Base-by-base conservation (phyloP, 2,329 filamentous ascomycete genomes). In the Didymella lethalis region DNA sequence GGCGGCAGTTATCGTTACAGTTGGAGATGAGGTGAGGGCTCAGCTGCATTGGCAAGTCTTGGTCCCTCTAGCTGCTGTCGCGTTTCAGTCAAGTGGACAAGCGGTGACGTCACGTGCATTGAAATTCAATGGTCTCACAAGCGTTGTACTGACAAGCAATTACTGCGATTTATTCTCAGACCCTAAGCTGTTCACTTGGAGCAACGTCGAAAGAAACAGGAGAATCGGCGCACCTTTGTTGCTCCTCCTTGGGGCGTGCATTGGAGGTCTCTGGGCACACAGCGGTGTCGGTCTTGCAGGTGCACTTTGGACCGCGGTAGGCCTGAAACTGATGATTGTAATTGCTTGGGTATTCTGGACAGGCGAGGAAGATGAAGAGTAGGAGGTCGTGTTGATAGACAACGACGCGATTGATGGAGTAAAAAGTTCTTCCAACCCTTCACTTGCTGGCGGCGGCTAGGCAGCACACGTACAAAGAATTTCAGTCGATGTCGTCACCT, bases 151-250 rank as follows among this genome's bases (percentile, higher is more conserved):
- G 59, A 94, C 91, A 1, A 92, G 89, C 72, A 88, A 91, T 62
- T 94, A 93, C 79, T 93, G 90, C 71, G 91, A 94, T 73, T 71
- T 94, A 20, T 92, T 92, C 66, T 90, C 88, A 1, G 90, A 92
- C 68, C 78, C 81, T 10, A 79, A 80, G 8, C 61, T 87, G n/a
- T 74, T 85, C 4, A 74, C 73, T 0, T 59, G 74, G 12, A 68
- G 74, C 2, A 84, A 86, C 55, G 73, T 80, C 0, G 84, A 87
- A 70, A 76, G 85, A 48, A 85, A 86, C 70, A 77, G 83, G 48
- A 77, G 85, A 45, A 69, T 78, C 0, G 80, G 78, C 0, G 84
- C 85, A 1, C 81, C 85, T 1, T 29, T 84, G 1, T 73, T 83
- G 51, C 74, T 87, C n/a, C 57, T 87, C 29, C 26, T 82, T 3